Conservation (phyloP, 257 asterid species). For the Fraxinus anomala region DNA sequence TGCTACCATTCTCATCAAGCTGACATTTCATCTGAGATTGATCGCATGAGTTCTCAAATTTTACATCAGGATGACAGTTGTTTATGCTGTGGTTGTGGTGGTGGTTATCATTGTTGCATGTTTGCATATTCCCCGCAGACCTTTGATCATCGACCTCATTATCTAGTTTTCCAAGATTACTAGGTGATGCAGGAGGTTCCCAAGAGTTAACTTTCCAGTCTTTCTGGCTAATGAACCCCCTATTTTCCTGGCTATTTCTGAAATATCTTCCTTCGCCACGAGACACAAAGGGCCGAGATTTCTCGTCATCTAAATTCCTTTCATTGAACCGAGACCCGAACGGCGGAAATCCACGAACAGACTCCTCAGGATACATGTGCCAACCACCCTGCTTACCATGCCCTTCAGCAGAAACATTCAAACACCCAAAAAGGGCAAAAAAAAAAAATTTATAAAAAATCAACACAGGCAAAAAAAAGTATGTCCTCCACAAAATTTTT, state of each 20-base stretch:
- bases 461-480: constrained; percentile 25
- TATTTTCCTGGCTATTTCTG: constrained; percentile 64
- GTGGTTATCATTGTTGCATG: constrained; percentile 30
- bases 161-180: constrained; percentile 57
- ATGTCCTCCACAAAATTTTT: constrained; percentile 14
- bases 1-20: constrained; percentile 42
- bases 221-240: constrained; percentile 69
- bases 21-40: constrained; percentile 57
- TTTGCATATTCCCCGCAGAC: constrained; percentile 52
- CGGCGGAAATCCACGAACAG: constrained; percentile 63
- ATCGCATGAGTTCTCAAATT: constrained; percentile 38
- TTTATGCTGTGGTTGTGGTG: constrained; percentile 26
- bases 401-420: constrained; percentile 68
- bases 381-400: constrained; percentile 97
- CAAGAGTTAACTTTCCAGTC: constrained; percentile 66
- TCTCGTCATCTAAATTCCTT: constrained; percentile 71
- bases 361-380: constrained; percentile 70
- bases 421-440: constrained; percentile 33
- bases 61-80: constrained; percentile 32
- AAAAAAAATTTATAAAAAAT: constrained; percentile 21
- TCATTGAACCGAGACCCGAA: constrained; percentile 66
- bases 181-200: constrained; percentile 60
- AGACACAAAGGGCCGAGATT: constrained; percentile 50
- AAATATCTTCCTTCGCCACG: constrained; percentile 65
- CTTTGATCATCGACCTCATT: constrained; percentile 51